phyloP scores from a whole-genome alignment of 1,139 yeast genomes.

The Kodamaea derodonti region DNA sequence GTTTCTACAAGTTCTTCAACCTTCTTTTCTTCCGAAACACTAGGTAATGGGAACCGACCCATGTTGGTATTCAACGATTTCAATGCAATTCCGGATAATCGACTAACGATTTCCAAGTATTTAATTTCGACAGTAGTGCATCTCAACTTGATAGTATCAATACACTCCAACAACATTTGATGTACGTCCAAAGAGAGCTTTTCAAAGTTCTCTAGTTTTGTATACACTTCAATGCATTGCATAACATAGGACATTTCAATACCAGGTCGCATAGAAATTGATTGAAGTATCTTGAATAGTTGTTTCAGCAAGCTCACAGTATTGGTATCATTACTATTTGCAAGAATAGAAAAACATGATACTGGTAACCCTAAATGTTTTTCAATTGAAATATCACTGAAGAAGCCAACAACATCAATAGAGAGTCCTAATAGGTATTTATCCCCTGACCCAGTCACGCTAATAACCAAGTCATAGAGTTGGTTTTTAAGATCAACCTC shows the following conservation, averaged over 20 bases:
- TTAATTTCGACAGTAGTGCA: not conserved
- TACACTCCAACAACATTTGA: slow-evolving; percentile 1
- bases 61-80: slow-evolving; percentile 15
- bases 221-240: slow-evolving; percentile 8
- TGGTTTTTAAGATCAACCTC: slow-evolving; percentile 32
- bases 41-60: slow-evolving; percentile 35
- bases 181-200: slow-evolving; percentile 6
- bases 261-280: not conserved
- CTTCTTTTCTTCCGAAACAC: slow-evolving; percentile 19
- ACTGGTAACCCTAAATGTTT: slow-evolving; percentile 18
- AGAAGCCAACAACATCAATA: slow-evolving; percentile 20
- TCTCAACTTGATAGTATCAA: not conserved
- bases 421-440: slow-evolving; percentile 23
- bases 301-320: not conserved
- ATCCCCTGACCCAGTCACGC: slow-evolving; percentile 23
- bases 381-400: slow-evolving; percentile 17
- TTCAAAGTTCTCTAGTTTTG: slow-evolving; percentile 4
- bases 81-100: not conserved
- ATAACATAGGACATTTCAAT: slow-evolving; percentile 1
- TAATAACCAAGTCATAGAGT: slow-evolving; percentile 23
- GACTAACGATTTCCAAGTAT: not conserved
- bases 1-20: slow-evolving; percentile 25
- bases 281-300: not conserved
- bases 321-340: slow-evolving; percentile 3
- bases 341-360: slow-evolving; percentile 16